Conservation (phyloP, 305 asterid genomes). For the Fraxinus sp. region DNA sequence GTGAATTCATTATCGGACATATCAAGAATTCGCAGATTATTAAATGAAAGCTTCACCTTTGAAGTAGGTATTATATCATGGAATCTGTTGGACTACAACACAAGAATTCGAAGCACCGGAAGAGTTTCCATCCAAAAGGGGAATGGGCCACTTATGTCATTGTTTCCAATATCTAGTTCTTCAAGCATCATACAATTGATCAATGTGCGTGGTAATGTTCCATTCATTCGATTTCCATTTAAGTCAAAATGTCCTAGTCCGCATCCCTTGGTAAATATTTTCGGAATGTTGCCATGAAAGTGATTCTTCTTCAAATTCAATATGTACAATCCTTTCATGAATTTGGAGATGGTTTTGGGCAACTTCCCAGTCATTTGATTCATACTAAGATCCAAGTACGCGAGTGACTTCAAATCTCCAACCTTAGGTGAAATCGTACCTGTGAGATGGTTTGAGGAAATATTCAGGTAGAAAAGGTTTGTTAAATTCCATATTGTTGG, state of each 20-base stretch:
- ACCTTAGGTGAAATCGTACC: background rate
- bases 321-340: constrained; percentile 13
- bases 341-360: constrained; percentile 46
- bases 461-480: too few species aligned
- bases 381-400: background rate
- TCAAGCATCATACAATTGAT: constrained; percentile 2
- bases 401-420: background rate
- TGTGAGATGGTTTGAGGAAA: constrained; percentile 2
- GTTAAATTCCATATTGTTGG: background rate
- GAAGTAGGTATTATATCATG: background rate
- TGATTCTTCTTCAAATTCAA: constrained; percentile 21
- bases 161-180: constrained; percentile 18
- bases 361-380: constrained; percentile 43
- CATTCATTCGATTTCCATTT: constrained; percentile 14
- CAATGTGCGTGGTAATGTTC: constrained; percentile 17
- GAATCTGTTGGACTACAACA: constrained; percentile 12
- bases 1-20: constrained; percentile 22
- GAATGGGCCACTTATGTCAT: constrained; percentile 1
- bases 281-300: background rate
- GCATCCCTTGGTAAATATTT: background rate
- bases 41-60: constrained; percentile 2
- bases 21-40: constrained; percentile 27
- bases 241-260: constrained; percentile 6
- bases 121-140: constrained; percentile 26
- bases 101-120: constrained; percentile 16